Evolutionary conservation across 768 basidiomycete species (phyloP), one percentile per base, ranked within the genome.

Genomic region (Leccinum rimulosum): DNA sequence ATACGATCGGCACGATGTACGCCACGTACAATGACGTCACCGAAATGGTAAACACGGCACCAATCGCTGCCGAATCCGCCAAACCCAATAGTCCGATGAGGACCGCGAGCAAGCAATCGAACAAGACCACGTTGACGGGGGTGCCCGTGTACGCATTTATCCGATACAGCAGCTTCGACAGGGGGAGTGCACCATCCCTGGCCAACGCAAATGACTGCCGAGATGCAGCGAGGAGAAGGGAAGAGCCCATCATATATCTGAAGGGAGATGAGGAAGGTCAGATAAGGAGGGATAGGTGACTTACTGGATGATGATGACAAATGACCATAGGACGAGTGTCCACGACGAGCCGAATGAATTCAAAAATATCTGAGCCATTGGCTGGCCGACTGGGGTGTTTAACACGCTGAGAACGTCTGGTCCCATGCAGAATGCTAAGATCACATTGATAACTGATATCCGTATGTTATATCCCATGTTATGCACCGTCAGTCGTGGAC

Each of bases 81-180:
- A 87, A 82, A 1, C 79, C 75, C 19, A 86, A 70, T 17, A 82
- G 62, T 10, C 83, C 83, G 2, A 87, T 73, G 6, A 81, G 62
- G 14, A 79, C 66, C 0, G 82, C 72, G n/a, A 72, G 60, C 6
- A 64, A 52, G 8, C 75, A 76, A 4, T 74, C 68, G 54, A 83
- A 81, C 81, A 82, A 85, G 22, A 86, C 85, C 1, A 82, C 77
- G 65, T 84, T 80, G 14, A 84, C 79, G 1, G 85, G 85, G 15
- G 84, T 82, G 35, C 75, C 71, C 3, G 81, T 82, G 84, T 19
- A 86, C 84, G 0, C 82, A 36, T 75, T 71, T 3, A 81, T 84
- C 60, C 63, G 74, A 65, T 85, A 84, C 25, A 86, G 74, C 56
- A 71, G 76, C 6, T 64, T 61, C 0, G 85, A 86, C 40, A 84